Percentiles rank a stretch among this genome's conserved stretches.
These are phyloP conservation scores for Monilinia vaccinii-corymbosi DNA, from an alignment of 2,329 filamentous ascomycete genomes.

Conservation along the genomic window DNA sequence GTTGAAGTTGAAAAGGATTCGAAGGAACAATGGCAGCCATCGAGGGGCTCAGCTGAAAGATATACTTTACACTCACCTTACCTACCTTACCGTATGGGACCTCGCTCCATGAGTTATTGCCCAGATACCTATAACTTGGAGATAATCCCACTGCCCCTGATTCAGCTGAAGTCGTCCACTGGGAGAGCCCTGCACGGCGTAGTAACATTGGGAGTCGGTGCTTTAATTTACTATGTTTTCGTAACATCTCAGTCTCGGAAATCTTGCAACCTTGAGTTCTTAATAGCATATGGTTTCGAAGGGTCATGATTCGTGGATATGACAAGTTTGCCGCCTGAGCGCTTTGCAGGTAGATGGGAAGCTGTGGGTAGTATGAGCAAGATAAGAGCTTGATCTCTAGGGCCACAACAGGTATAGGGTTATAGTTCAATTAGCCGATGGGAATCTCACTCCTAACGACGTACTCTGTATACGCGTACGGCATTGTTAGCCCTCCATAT, in stretches of 20 bases:
- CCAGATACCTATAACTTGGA: neutral
- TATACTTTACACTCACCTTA: neutral
- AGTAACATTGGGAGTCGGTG: neutral
- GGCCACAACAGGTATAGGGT: no score
- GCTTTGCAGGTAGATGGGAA: no score
- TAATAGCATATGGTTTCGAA: neutral
- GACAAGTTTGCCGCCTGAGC: no score
- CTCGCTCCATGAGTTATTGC: neutral
- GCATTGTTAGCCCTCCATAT: no score
- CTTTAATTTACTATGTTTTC: conserved; percentile 2
- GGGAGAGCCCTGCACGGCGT: neutral
- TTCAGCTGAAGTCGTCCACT: neutral
- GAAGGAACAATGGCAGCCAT: neutral
- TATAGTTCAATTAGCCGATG: no score
- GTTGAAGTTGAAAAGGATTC: neutral
- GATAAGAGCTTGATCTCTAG: no score
- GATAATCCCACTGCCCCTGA: neutral
- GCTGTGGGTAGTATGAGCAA: no score
- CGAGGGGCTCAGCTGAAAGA: neutral
- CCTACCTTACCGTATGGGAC: neutral
- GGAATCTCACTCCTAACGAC: no score
- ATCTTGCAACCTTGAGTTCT: no score
- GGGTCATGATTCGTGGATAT: neutral
- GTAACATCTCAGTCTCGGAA: neutral
- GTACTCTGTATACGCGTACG: no score